phyloP scores from a whole-genome alignment of 129 eudicot species.

The Erigeron canadensis region DNA sequence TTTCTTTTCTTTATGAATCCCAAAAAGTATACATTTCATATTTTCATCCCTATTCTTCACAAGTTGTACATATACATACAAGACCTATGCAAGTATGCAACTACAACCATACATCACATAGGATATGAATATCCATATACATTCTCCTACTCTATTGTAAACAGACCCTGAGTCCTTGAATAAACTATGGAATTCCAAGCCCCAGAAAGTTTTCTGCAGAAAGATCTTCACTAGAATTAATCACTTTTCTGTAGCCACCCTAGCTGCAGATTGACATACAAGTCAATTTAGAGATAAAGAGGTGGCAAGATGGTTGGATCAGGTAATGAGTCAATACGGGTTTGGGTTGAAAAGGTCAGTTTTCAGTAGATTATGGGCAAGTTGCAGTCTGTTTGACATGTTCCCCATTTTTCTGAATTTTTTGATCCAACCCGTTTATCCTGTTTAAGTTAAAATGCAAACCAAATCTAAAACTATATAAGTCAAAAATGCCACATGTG shows the following conservation, averaged over 20 bases:
- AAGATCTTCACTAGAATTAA: conserved; percentile 14
- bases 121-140: conserved; percentile 22
- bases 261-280: conserved; percentile 33
- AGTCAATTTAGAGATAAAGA: background rate
- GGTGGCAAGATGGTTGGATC: background rate
- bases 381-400: background rate
- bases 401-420: background rate
- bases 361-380: background rate
- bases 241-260: conserved; percentile 54
- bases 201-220: background rate
- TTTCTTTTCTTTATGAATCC: background rate
- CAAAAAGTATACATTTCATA: conserved; percentile 2
- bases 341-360: too few relatives aligned
- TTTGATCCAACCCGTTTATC: background rate
- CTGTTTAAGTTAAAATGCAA: too few relatives aligned
- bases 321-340: too few relatives aligned
- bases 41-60: background rate
- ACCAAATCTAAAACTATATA: too few relatives aligned
- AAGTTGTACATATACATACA: conserved; percentile 20
- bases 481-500: too few relatives aligned
- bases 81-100: conserved; percentile 20
- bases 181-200: conserved; percentile 14
- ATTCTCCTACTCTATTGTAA: conserved; percentile 30
- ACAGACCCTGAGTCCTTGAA: conserved; percentile 11
- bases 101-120: conserved; percentile 11